phyloP scores from a whole-genome alignment of 2,329 filamentous ascomycete genomes.

The Phyllosticta capitalensis region DNA sequence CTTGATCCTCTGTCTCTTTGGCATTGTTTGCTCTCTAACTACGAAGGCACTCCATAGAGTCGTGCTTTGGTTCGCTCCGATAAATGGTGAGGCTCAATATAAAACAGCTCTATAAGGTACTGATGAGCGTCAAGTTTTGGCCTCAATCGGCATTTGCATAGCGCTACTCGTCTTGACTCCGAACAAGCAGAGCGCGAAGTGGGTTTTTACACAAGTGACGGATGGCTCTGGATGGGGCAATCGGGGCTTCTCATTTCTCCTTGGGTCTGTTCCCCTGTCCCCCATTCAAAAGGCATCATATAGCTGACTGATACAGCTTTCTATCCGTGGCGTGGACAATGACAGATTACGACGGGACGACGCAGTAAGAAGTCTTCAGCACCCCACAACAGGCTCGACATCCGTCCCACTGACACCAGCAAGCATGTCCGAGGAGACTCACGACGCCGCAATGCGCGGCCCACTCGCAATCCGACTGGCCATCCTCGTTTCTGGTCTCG shows the following conservation, averaged over 20 bases:
- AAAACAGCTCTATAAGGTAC: neutral
- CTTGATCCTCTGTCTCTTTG: slow-evolving; percentile 45
- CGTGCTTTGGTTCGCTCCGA: slow-evolving; percentile 56
- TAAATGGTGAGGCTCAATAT: slow-evolving; percentile 42
- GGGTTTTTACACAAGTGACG: slow-evolving; percentile 52
- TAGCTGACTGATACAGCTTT: slow-evolving; percentile 30
- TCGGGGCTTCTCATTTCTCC: slow-evolving; percentile 51
- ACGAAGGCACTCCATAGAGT: slow-evolving; percentile 51
- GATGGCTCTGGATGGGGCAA: slow-evolving; percentile 56
- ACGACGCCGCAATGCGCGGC: slow-evolving; percentile 51
- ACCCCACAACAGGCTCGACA: too few relatives aligned
- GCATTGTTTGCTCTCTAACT: slow-evolving; percentile 52
- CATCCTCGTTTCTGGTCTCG: slow-evolving; percentile 48
- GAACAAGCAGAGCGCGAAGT: slow-evolving; percentile 47
- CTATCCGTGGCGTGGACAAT: slow-evolving; percentile 54
- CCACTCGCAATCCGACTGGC: slow-evolving; percentile 51
- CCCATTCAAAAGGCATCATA: neutral
- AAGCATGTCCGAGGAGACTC: slow-evolving; percentile 57
- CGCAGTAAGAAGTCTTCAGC: slow-evolving; percentile 39
- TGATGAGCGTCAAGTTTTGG: slow-evolving; percentile 37
- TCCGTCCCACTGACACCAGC: slow-evolving; percentile 10
- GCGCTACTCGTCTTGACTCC: slow-evolving; percentile 48
- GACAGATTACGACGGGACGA: slow-evolving; percentile 60
- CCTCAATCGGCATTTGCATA: slow-evolving; percentile 44
- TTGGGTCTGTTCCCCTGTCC: slow-evolving; percentile 37